Evolutionary conservation across 2,329 filamentous ascomycete genomes (phyloP).

Genomic region (Aspergillus sp.): DNA sequence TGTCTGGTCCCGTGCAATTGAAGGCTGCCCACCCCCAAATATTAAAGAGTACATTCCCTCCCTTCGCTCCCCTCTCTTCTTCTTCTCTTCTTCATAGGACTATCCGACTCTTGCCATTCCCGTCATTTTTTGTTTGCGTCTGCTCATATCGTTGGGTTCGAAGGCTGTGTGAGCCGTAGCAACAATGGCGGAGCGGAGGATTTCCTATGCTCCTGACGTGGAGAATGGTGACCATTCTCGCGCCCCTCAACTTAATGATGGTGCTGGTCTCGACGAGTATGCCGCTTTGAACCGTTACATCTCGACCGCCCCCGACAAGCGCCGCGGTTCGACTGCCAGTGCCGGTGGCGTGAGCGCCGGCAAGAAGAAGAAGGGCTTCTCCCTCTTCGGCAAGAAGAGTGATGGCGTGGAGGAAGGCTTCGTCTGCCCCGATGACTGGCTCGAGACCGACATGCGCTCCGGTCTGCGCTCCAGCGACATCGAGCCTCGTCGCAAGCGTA

Average conservation of each 20-base stretch:
- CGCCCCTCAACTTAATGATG: slow-evolving; percentile 32
- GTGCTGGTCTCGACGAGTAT: slow-evolving; percentile 58
- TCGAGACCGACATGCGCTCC: slow-evolving; percentile 66
- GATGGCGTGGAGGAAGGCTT: slow-evolving; percentile 36
- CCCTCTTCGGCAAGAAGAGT: slow-evolving; percentile 52
- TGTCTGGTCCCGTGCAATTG: slow-evolving; percentile 32
- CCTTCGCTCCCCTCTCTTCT: slow-evolving; percentile 22
- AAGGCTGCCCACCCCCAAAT: slow-evolving; percentile 31
- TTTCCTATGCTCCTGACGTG: slow-evolving; percentile 48
- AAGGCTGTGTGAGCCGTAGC: slow-evolving; percentile 44
- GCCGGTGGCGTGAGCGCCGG: slow-evolving; percentile 46
- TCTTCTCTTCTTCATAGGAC: slow-evolving; percentile 36
- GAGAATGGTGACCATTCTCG: slow-evolving; percentile 45
- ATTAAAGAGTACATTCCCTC: slow-evolving; percentile 40
- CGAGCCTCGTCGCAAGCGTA: slow-evolving; percentile 65
- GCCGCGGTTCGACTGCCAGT: slow-evolving; percentile 52
- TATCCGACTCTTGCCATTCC: slow-evolving; percentile 42
- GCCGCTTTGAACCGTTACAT: slow-evolving; percentile 68
- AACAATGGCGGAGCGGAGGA: slow-evolving; percentile 49
- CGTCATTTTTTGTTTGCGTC: slow-evolving; percentile 36
- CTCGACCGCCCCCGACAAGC: slow-evolving; percentile 63
- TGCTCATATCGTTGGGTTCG: slow-evolving; percentile 41
- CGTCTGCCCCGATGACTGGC: slow-evolving; percentile 66
- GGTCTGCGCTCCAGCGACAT: slow-evolving; percentile 64
- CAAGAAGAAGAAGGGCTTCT: slow-evolving; percentile 57